phyloP scores from a whole-genome alignment of 164 flowering plant genomes.

The Aristolochia contorta region DNA sequence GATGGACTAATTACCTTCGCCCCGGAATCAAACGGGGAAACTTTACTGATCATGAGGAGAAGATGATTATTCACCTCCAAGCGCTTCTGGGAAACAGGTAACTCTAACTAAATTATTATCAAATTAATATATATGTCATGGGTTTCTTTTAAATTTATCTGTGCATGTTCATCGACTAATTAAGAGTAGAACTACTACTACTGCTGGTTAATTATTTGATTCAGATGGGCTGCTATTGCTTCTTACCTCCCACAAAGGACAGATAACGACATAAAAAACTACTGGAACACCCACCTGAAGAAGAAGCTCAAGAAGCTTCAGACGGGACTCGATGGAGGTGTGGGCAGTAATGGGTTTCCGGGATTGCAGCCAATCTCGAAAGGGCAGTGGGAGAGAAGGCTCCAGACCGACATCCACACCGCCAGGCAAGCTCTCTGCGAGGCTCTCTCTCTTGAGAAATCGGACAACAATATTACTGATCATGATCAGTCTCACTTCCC shows the following conservation, averaged over 20 bases:
- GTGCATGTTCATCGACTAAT: too few species aligned
- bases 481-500: too few species aligned
- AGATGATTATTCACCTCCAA: conserved; percentile 94
- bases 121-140: too few species aligned
- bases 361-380: conserved; percentile 25
- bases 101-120: too few species aligned
- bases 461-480: conserved; percentile 5
- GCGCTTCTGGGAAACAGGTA: conserved; percentile 91
- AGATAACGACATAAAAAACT: conserved; percentile 79
- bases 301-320: conserved; percentile 59
- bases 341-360: conserved; percentile 26
- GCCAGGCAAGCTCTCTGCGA: conserved; percentile 77
- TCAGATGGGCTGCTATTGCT: conserved; percentile 96
- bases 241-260: conserved; percentile 86
- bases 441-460: conserved; percentile 62
- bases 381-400: conserved; percentile 95
- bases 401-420: conserved; percentile 77
- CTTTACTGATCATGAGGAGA: conserved; percentile 87
- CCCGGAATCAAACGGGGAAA: conserved; percentile 85
- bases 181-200: not conserved
- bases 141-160: too few species aligned
- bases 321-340: conserved; percentile 20
- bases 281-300: conserved; percentile 84
- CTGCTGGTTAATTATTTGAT: conserved; percentile 3
- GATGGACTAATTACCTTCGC: conserved; percentile 96